phyloP scores from a whole-genome alignment of 306 rosid species.

The Sophora flavescens region DNA sequence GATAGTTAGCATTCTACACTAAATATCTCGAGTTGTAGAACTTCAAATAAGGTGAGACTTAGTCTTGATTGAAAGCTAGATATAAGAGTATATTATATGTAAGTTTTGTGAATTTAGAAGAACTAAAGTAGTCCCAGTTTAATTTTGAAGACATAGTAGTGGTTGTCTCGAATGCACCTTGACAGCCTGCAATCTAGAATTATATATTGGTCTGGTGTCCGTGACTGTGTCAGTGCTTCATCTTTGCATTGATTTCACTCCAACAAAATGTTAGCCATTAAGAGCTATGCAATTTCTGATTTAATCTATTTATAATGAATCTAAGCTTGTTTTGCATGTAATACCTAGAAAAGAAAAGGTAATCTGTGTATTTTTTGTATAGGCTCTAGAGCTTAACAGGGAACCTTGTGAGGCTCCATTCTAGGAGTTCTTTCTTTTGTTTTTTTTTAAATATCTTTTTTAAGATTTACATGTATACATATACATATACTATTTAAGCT shows the following conservation, averaged over 20 bases:
- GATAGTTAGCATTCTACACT: no score
- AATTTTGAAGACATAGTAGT: no score
- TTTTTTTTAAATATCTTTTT: not conserved
- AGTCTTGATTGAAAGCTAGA: no score
- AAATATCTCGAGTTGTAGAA: no score
- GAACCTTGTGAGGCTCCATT: conserved; percentile 5
- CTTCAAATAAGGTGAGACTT: no score
- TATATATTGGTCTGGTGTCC: no score
- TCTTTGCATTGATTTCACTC: conserved; percentile 25
- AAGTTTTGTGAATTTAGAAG: no score
- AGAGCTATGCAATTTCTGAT: not conserved
- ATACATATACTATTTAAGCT: not conserved
- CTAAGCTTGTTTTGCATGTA: conserved; percentile 1
- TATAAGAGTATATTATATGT: no score
- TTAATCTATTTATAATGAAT: conserved; percentile 10
- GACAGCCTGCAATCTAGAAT: no score
- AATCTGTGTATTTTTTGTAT: not conserved
- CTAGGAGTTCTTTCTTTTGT: not conserved
- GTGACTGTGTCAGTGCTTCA: no score
- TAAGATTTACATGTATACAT: not conserved
- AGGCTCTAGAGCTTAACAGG: not conserved
- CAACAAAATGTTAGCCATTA: not conserved
- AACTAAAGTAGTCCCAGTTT: no score
- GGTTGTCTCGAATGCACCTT: no score
- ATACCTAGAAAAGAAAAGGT: not conserved